phyloP scores from a whole-genome alignment of 2,329 filamentous ascomycete species.

The Neofusicoccum parvum region DNA sequence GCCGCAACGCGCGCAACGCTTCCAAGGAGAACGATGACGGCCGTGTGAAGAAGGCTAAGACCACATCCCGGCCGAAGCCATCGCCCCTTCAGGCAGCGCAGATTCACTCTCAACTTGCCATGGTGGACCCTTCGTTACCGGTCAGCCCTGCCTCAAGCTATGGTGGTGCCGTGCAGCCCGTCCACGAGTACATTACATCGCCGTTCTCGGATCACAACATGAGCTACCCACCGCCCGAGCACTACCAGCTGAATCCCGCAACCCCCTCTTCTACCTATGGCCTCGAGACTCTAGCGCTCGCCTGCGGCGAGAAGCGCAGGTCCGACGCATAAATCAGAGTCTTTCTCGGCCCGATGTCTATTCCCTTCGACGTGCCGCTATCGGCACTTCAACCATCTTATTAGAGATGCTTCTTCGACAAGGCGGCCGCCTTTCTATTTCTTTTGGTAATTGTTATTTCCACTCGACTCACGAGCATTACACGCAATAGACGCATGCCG shows the following conservation, averaged over 20 bases:
- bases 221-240: slow-evolving; percentile 6
- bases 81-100: slow-evolving; percentile 31
- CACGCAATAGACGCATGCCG: slow-evolving; percentile 43
- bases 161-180: slow-evolving; percentile 31
- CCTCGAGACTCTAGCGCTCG: slow-evolving; percentile 41
- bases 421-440: not conserved
- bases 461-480: slow-evolving; percentile 19
- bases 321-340: slow-evolving; percentile 28
- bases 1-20: slow-evolving; percentile 43
- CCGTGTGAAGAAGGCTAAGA: slow-evolving; percentile 41
- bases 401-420: not conserved
- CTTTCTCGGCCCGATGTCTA: not conserved
- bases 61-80: slow-evolving; percentile 34
- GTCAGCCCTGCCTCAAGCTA: slow-evolving; percentile 34
- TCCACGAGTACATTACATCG: slow-evolving; percentile 31
- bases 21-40: slow-evolving; percentile 29
- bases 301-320: slow-evolving; percentile 41
- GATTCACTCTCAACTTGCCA: slow-evolving; percentile 26
- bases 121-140: slow-evolving; percentile 34
- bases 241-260: not conserved
- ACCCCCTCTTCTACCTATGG: slow-evolving; percentile 33
- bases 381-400: not conserved
- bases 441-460: not conserved
- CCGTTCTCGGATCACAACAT: slow-evolving; percentile 35
- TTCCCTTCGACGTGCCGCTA: not conserved